Evolutionary conservation across 1,284 basidiomycete genomes (phyloP), one percentile per base, ranked within the genome.

Genomic region (Cerrena zonata): DNA sequence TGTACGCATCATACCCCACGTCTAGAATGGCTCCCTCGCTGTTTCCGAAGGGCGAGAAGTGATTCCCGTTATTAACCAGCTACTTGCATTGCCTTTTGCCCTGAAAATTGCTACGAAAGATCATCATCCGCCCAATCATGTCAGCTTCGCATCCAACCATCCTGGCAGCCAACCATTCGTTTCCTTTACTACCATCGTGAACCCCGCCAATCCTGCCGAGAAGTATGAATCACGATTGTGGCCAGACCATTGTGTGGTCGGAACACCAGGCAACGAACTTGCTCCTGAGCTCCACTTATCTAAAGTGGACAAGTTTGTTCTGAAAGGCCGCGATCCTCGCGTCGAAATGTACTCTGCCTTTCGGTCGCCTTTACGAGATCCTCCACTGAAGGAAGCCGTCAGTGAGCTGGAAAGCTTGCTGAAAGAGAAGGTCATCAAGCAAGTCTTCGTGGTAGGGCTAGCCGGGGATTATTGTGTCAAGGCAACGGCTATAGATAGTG

Each of bases 61-160:
- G 53, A 55, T 82, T 19, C 71, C 76, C 1, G 55, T 65, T 21
- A 69, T 81, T 48, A 65, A 75, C 58, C 61, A 59, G 21, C 69
- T 84, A 25, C 66, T 84, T 46, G 58, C 67, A 25, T 62, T 68
- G 38, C 64, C 66, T 36, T 68, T 71, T 59, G 54, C 58, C 23
- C 69, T 72, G 58, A 62, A 71, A 34, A 73, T 78, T 69, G 69
- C 72, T 19, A 61, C 76, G 2, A 71, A 82, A 41, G 70, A 82
- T 39, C 72, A 67, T 54, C 84, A 87, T 62, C 84, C 83, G 0
- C 58, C 59, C 3, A 60, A 67, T 15, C 84, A 87, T 67, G 69
- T 86, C 57, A 84, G 80, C 15, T 87, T 87, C 65, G 80, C 80
- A 0, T 73, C 75, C 4, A 69, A 71, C n/a, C 80, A 84, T 61